phyloP scores from a whole-genome alignment of 495 filamentous ascomycete species.

The Penicillium verhagenii region DNA sequence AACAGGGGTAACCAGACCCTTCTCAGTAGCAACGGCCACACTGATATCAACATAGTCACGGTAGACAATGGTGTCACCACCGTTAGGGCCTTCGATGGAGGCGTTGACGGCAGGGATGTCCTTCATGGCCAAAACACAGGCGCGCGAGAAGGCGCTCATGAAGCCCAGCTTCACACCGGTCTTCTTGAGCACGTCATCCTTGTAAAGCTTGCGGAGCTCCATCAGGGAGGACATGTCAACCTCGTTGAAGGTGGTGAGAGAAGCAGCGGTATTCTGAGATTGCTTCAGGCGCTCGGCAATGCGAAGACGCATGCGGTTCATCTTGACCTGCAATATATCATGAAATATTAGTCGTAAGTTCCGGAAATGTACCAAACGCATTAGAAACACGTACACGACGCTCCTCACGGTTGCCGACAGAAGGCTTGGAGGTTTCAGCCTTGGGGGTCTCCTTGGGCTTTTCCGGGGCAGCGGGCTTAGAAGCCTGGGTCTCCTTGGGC shows the following conservation, averaged over 20 bases:
- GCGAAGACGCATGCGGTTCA: constrained; percentile 98
- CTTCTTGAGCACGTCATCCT: constrained; percentile 93
- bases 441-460: constrained; percentile 32
- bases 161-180: constrained; percentile 97
- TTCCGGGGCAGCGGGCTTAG: constrained; percentile 42
- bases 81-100: constrained; percentile 91
- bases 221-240: constrained; percentile 98
- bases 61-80: constrained; percentile 97
- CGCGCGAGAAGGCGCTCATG: constrained; percentile 96
- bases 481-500: constrained; percentile 44
- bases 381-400: constrained; percentile 63
- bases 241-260: constrained; percentile 97
- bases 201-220: constrained; percentile 95
- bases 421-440: constrained; percentile 28
- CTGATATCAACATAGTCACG: constrained; percentile 97
- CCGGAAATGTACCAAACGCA: background rate
- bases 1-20: constrained; percentile 94
- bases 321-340: constrained; percentile 71
- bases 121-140: constrained; percentile 88
- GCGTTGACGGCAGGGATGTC: constrained; percentile 96
- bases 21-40: constrained; percentile 95
- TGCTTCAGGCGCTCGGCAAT: constrained; percentile 98
- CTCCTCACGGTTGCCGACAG: constrained; percentile 79
- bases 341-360: background rate
- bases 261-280: constrained; percentile 97